Evolutionary conservation across 192 early-diverging fungal species (phyloP), one percentile per base, ranked within the genome.

Genomic region (Backusella westeae): DNA sequence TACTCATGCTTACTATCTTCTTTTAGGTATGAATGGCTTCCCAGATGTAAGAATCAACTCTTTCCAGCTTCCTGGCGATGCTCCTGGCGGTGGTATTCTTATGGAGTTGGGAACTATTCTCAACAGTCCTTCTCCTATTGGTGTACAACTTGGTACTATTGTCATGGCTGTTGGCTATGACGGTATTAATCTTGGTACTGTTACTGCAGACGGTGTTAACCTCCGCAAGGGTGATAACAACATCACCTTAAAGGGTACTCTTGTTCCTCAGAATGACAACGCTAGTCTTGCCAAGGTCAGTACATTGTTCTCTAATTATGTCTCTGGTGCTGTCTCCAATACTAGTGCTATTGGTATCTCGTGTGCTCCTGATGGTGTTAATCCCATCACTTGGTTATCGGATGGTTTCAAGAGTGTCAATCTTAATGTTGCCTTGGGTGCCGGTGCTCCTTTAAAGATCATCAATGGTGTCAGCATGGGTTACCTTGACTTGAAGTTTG

Each of bases 81-180:
- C 84, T 69, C 80, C 84, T 52, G 76, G 78, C 34, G 86, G 89
- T 72, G 90, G 90, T 76, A 90, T 91, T 73, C 78, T 81, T 63
- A 69, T 91, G 67, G 75, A 76, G 14, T 85, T 91, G 10, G 81
- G 80, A 42, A 88, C 89, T 29, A 77, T 78, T n/a, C 71, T 91
- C 67, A 79, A 77, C 49, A 89, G 86, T 74, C 87, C 87, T 56
- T 87, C 85, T n/a, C 85, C 85, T n/a, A 84, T 91, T 65, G 82
- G 85, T 46, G 82, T 91, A 12, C 73, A 85, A 39, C 81, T 91
- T 4, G 90, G 90, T 63, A 88, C 89, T 4, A 75, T 89, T 56
- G 71, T 72, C 19, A 83, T 91, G 35, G 82, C 83, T 23, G 80
- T 89, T 78, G 44, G 41, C 17, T 87, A 83, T 68, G 71, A 83